Base-by-base conservation (phyloP, 1,139 yeast species). In the Meyerozyma athensensis region DNA sequence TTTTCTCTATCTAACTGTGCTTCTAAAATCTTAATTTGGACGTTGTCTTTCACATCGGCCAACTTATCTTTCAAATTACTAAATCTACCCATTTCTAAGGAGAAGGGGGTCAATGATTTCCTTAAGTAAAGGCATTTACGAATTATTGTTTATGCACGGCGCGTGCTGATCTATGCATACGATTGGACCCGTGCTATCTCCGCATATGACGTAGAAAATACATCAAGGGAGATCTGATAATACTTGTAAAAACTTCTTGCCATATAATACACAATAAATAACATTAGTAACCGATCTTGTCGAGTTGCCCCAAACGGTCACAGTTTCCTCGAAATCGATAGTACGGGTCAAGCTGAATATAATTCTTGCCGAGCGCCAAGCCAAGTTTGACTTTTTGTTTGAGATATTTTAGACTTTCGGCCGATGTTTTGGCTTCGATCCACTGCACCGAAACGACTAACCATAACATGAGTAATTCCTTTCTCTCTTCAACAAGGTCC, bases 291-390 rank as follows among this genome's bases (percentile, higher is more conserved):
- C 21, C 19, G 9, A 28, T 6, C 7, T 28, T 28, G 9, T 28
- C 20, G 8, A 28, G 32, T 9, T 9, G n/a, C 38, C 32, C 32
- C 8, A 18, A 9, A 46, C 87, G 71, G 56, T 87, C 96, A 53
- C 73, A 82, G 23, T 74, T 59, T 19, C 84, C 74, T 50, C 84
- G 75, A 24, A 83, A 76, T 53, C 96, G 77, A 33, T 84, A 58
- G 50, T 81, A 85, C 1, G 90, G 87, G 53, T 87, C 96, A 39
- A 82, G 57, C 33, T 60, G 55, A 54, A 72, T 65, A 59, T 81
- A 87, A 53, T 83, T 81, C 21, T 63, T 58, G 13, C 74, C 63
- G 33, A 86, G 53, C 43, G 72, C 61, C 26, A 59, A 60, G 35
- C 82, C 77, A 18, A 80, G 36, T 14, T 61, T 59, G 24, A 74